phyloP scores from a whole-genome alignment of 1,284 basidiomycete genomes.

The Grifola frondosa region DNA sequence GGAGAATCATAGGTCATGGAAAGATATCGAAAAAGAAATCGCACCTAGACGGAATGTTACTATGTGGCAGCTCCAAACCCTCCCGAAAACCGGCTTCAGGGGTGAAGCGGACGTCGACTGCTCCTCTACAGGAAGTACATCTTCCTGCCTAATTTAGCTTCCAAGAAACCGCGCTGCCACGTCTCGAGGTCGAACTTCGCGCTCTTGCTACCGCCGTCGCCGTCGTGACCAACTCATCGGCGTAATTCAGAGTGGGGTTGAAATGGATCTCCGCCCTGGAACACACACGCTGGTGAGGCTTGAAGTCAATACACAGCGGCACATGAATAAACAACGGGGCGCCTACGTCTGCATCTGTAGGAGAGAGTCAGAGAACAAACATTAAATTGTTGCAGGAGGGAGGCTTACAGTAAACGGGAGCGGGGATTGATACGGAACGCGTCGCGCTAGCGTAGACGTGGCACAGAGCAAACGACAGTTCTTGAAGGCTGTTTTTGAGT shows the following conservation, averaged over 20 bases:
- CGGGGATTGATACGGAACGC: slow-evolving; percentile 64
- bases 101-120: no score
- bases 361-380: not conserved
- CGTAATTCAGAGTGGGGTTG: slow-evolving; percentile 14
- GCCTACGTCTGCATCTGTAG: slow-evolving; percentile 54
- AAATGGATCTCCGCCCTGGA: slow-evolving; percentile 16
- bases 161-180: slow-evolving; percentile 30
- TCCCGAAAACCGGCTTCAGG: no score
- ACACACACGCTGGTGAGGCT: slow-evolving; percentile 48
- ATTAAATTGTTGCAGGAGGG: not conserved
- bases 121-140: slow-evolving; percentile 50
- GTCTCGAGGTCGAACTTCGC: slow-evolving; percentile 36
- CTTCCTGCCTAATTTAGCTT: slow-evolving; percentile 10
- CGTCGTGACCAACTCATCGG: slow-evolving; percentile 28
- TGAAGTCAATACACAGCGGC: not conserved
- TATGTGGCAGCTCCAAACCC: no score
- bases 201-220: slow-evolving; percentile 8
- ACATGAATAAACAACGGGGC: not conserved
- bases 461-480: slow-evolving; percentile 54
- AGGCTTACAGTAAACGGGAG: slow-evolving; percentile 62
- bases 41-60: no score
- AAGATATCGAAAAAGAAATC: no score
- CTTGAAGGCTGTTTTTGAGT: slow-evolving; percentile 48
- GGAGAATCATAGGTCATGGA: no score
- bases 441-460: slow-evolving; percentile 60